A percentile compares a stretch with the other conserved stretches of the same genome.
Evolutionary conservation across 1,139 yeast genomes (phyloP).

Genomic region (Suhomyces kunorum): DNA sequence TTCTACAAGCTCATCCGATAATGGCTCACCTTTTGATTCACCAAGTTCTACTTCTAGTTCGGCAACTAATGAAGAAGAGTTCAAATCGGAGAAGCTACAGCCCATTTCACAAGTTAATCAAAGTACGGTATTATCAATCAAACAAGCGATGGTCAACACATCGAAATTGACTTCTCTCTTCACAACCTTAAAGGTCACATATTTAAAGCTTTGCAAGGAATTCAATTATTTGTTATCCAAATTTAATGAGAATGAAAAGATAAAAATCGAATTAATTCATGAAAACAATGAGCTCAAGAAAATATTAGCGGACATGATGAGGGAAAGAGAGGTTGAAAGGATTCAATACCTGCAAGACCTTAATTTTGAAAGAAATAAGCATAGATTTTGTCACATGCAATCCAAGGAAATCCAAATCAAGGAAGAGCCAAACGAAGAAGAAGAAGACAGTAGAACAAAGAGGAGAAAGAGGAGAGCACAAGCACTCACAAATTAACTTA

Average conservation of each 20-base stretch:
- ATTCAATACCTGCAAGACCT: constrained; percentile 12
- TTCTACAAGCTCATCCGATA: constrained; percentile 14
- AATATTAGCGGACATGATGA: constrained; percentile 31
- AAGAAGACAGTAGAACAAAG: constrained; percentile 3
- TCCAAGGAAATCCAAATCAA: background rate
- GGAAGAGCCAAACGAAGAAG: background rate
- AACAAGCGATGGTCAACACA: constrained; percentile 32
- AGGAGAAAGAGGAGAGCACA: constrained; percentile 11
- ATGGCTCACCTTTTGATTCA: constrained; percentile 22
- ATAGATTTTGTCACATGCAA: constrained; percentile 2
- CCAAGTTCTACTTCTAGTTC: constrained; percentile 17
- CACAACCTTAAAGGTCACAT: constrained; percentile 36
- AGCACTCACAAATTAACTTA: background rate
- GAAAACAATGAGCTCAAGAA: constrained; percentile 37
- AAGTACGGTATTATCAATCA: constrained; percentile 28
- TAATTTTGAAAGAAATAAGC: constrained; percentile 20
- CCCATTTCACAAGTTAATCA: constrained; percentile 13
- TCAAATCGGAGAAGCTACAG: constrained; percentile 6
- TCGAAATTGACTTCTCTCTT: constrained; percentile 31
- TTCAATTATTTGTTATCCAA: constrained; percentile 36
- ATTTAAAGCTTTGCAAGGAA: constrained; percentile 39
- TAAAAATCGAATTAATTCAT: constrained; percentile 36
- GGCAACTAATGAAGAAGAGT: constrained; percentile 18
- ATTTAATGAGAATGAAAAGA: constrained; percentile 38
- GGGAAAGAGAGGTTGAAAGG: constrained; percentile 21